These are phyloP conservation scores for Crepidotus variabilis DNA, from an alignment of 768 basidiomycete genomes.

Conservation along the genomic window DNA sequence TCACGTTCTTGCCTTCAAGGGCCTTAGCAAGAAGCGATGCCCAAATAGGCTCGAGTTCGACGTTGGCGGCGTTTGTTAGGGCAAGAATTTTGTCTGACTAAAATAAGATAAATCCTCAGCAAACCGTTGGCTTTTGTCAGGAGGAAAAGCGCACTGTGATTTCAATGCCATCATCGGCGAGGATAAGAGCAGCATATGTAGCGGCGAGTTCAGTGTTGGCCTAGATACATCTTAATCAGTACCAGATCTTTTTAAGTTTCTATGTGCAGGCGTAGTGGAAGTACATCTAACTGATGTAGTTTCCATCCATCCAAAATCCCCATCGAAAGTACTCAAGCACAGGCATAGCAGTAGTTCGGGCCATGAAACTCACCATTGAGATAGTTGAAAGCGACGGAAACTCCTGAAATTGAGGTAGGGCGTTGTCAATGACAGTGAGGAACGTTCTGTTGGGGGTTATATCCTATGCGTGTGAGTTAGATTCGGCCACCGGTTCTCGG, in stretches of 20 bases:
- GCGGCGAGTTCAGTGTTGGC: constrained; percentile 78
- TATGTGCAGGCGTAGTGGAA: neutral
- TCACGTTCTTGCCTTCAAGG: constrained; percentile 96
- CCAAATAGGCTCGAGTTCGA: constrained; percentile 97
- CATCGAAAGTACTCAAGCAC: neutral
- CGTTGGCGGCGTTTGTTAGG: constrained; percentile 76
- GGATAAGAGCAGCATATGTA: constrained; percentile 96
- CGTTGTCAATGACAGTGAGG: too few relatives aligned
- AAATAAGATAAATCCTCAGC: constrained; percentile 1
- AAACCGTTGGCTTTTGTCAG: neutral
- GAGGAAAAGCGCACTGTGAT: constrained; percentile 76
- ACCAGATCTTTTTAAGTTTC: neutral
- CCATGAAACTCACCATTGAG: neutral
- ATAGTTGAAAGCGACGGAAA: neutral
- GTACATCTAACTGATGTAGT: constrained; percentile 16
- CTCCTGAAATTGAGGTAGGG: too few relatives aligned
- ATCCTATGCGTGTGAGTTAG: too few relatives aligned
- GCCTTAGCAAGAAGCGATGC: constrained; percentile 95
- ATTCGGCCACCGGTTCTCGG: too few relatives aligned
- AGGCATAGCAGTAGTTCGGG: too few relatives aligned
- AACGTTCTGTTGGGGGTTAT: too few relatives aligned
- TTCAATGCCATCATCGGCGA: constrained; percentile 95
- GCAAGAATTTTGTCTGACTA: constrained; percentile 91
- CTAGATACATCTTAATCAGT: constrained; percentile 16
- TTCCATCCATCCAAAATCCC: constrained; percentile 23